phyloP scores from a whole-genome alignment of 805 yeast species.

The Metschnikowia matae region DNA sequence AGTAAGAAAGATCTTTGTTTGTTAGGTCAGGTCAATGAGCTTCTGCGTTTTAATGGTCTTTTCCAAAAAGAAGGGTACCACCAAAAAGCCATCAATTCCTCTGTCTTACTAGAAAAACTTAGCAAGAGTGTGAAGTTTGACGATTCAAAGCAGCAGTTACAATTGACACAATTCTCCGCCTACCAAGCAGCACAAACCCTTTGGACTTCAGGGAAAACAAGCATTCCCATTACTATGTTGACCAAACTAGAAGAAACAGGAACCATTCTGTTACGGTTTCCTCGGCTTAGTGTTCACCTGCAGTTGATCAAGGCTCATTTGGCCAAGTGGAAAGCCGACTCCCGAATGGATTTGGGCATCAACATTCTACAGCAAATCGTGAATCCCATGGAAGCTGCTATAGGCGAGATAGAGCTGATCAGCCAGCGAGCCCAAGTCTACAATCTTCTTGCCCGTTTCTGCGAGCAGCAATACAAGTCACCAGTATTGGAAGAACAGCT shows the following conservation, averaged over 20 bases:
- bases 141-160: conserved; percentile 10
- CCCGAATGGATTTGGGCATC: conserved; percentile 63
- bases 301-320: conserved; percentile 39
- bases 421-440: conserved; percentile 43
- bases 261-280: conserved; percentile 15
- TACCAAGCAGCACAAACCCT: conserved; percentile 53
- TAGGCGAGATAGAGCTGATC: conserved; percentile 9
- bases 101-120: conserved; percentile 42
- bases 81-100: conserved; percentile 51
- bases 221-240: conserved; percentile 54
- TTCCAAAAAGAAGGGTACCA: conserved; percentile 33
- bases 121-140: conserved; percentile 14
- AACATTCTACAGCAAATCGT: conserved; percentile 57
- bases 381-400: conserved; percentile 34
- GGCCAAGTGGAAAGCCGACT: conserved; percentile 67
- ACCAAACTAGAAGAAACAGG: conserved; percentile 20
- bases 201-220: conserved; percentile 60
- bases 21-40: conserved; percentile 32
- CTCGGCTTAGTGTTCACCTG: conserved; percentile 18
- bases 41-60: conserved; percentile 39
- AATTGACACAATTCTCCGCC: conserved; percentile 13
- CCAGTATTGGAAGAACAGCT: conserved; percentile 43
- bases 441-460: conserved; percentile 65
- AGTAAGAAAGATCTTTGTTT: conserved; percentile 11
- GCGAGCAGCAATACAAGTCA: conserved; percentile 59